Base-by-base conservation (phyloP, 805 yeast genomes). In the Kodamaea lidongshanica region DNA sequence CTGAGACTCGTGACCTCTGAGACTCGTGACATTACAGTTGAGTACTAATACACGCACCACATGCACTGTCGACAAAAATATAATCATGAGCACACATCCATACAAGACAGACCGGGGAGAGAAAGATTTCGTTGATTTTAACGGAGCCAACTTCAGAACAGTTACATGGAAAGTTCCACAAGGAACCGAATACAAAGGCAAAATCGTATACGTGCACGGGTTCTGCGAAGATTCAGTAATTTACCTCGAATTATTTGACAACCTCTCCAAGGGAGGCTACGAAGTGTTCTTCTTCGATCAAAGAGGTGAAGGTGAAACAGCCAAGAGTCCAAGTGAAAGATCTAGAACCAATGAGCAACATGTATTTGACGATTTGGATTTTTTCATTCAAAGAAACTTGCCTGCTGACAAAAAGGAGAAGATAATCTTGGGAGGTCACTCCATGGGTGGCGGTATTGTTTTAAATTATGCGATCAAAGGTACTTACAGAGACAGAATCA, bases 381-480 rank as follows among this genome's bases (percentile, higher is more conserved):
- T 61, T 44, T 70, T 82, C 50, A 52, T 78, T 32, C 58, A 70
- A 33, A 47, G 46, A 26, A 67, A 67, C 30, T 43, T 67, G 13
- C 62, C 65, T 12, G 31, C 32, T 8, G 52, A 47, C 32, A 27
- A 50, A 5, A 25, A 34, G 3, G 63, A 60, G 27, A 70, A 70
- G 38, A 42, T 80, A 18, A 67, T 61, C 42, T 45, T 83, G 26
- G 59, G 70, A 45, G 87, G 89, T 1, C 85, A 77, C 41, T 80
- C 87, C 7, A 80, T 83, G 88, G 94, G 94, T 29, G 89, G 89
- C 12, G 88, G 80, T 0, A 74, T 82, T 29, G 61, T 59, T 0
- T 56, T 82, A 34, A 78, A 77, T 50, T 81, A 82, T 48, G 75
- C 72, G 3, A 63, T 73, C 20, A 46, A 49, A 18, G 88, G 88